Conservation (phyloP, 1,284 basidiomycete genomes). For the Sphaerobolus stellatus region DNA sequence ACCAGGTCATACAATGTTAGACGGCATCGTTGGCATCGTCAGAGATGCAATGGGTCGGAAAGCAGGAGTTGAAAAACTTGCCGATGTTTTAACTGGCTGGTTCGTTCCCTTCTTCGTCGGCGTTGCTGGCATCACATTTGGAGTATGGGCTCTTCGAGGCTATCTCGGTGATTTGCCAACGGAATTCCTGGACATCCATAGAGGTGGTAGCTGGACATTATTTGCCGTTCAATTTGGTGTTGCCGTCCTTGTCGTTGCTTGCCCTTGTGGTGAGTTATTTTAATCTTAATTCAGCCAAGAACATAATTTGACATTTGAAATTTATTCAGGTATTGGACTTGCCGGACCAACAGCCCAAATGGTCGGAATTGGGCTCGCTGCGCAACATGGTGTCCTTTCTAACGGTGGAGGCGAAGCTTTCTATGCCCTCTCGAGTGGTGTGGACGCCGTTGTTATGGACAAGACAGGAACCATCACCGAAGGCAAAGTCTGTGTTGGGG, state of each 20-base stretch:
- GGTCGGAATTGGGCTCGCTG: constrained; percentile 78
- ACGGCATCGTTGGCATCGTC: constrained; percentile 3
- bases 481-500: constrained; percentile 57
- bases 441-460: constrained; percentile 75
- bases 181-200: too few relatives aligned
- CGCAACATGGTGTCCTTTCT: constrained; percentile 74
- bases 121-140: constrained; percentile 67
- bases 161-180: too few relatives aligned
- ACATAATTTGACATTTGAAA: neutral
- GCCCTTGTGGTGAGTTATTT: constrained; percentile 67
- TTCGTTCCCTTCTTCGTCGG: constrained; percentile 78
- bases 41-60: too few relatives aligned
- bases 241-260: constrained; percentile 82
- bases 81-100: constrained; percentile 72
- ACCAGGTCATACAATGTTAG: neutral
- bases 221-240: constrained; percentile 64
- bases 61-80: constrained; percentile 79
- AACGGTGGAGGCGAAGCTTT: constrained; percentile 85
- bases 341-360: constrained; percentile 80
- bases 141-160: constrained; percentile 72
- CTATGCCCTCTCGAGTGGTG: constrained; percentile 70
- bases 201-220: too few relatives aligned
- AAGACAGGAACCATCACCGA: constrained; percentile 86
- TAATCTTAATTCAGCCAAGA: too few relatives aligned
- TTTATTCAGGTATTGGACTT: constrained; percentile 52